Conservation (phyloP, 805 yeast species). For the Ogataea paraovalis region DNA sequence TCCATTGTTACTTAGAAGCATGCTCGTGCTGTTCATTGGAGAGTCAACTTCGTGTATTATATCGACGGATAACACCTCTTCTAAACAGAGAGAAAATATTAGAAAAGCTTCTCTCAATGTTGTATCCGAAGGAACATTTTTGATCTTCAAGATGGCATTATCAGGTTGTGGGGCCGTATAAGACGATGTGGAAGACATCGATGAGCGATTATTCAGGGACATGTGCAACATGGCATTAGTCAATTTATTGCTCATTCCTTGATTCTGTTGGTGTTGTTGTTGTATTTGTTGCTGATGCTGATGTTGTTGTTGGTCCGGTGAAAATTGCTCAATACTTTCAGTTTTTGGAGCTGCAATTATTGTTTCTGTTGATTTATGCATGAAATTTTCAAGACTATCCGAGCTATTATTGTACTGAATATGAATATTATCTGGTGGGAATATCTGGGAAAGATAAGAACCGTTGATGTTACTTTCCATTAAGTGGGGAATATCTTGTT, state of each 20-base stretch:
- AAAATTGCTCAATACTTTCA: background rate
- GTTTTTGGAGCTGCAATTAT: conserved; percentile 7
- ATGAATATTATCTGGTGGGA: background rate
- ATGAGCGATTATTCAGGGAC: conserved; percentile 9
- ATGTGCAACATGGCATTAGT: conserved; percentile 12
- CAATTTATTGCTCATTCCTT: conserved; percentile 1
- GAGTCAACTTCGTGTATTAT: conserved; percentile 29
- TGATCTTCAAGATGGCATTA: conserved; percentile 35
- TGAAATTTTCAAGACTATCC: conserved; percentile 7
- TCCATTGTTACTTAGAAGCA: conserved; percentile 9
- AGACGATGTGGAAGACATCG: conserved; percentile 10
- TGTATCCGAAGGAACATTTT: conserved; percentile 61
- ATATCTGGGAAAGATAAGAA: background rate
- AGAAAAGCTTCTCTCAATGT: conserved; percentile 62
- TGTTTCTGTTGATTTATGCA: conserved; percentile 19
- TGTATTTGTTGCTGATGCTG: conserved; percentile 1
- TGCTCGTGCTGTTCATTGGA: conserved; percentile 14
- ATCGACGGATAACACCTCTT: conserved; percentile 43
- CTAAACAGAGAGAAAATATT: conserved; percentile 66
- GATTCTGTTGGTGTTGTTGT: conserved; percentile 1
- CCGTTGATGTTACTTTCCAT: background rate
- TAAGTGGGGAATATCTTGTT: background rate
- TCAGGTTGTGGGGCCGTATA: conserved; percentile 6
- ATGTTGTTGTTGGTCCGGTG: background rate
- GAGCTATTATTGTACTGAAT: background rate